Base-by-base conservation (phyloP, 169 alveolate genomes). In the Plasmodium sp. region DNA sequence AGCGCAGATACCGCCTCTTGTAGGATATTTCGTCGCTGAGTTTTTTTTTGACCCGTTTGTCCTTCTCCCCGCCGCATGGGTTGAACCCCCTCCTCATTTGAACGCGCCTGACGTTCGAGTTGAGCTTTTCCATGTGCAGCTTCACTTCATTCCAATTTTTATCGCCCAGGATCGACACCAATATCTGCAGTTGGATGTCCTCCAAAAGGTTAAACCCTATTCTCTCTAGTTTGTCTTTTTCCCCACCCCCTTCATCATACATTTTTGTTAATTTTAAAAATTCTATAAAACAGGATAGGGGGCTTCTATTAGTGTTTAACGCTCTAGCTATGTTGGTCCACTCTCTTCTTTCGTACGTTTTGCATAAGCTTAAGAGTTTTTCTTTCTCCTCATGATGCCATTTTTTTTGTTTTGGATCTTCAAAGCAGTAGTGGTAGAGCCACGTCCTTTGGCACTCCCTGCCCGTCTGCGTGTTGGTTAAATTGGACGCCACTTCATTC, bases 231-330 rank as follows among this genome's bases (percentile, higher is more conserved):
- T 27, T 92, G 4, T 33, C 36, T 34, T 71, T 92, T 48, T 82
- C 84, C 33, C 72, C 45, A 34, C n/a, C 0, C 9, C 27, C 22
- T 22, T 82, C 92, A 81, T 82, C 92, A 81, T 92, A 82, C 54
- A 92, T 36, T 92, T 92, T 92, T 31, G 58, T 92, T 73, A 92
- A n/a, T 58, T 72, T 92, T 48, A 92, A 45, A 81, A 81, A 92
- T 82, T 92, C 72, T 43, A 81, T 80, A 45, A 92, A 92, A 82
- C 95, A 92, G 9, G 72, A 48, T 16, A 92, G 41, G 9, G 95
- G 95, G 27, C 95, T 92, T 81, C 92, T 81, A 48, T 92, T 82
- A 7, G 92, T 92, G 31, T 92, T 92, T 82, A 92, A 81, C 48
- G 71, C 95, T 82, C 92, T 81, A 41, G 95, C 95, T 33, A 92